Percentiles rank a stretch among this genome's conserved stretches.
Evolutionary conservation across 495 filamentous ascomycete genomes (phyloP).

Genomic region (Penicillium paradoxum): DNA sequence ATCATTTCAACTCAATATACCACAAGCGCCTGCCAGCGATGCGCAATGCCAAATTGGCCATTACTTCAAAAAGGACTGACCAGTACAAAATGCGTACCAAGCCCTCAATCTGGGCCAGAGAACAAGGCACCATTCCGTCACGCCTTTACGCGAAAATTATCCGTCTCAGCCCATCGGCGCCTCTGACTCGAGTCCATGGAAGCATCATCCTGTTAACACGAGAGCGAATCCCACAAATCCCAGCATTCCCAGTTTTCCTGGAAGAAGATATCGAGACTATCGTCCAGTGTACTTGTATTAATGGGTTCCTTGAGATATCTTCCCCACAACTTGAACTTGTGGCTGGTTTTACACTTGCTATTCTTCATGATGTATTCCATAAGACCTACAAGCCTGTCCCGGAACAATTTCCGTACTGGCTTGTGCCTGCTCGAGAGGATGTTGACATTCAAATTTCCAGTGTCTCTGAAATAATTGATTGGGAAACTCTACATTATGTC

Average conservation of each 20-base stretch:
- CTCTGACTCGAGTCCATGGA: conserved; percentile 54
- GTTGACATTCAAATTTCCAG: neutral
- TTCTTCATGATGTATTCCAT: conserved; percentile 86
- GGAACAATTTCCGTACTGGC: conserved; percentile 75
- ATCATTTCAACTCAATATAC: conserved; percentile 66
- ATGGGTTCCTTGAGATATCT: conserved; percentile 36
- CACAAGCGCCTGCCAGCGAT: conserved; percentile 72
- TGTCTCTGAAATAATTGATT: conserved; percentile 53
- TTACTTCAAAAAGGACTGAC: conserved; percentile 68
- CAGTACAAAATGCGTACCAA: conserved; percentile 76
- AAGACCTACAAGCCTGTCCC: conserved; percentile 67
- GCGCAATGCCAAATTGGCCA: conserved; percentile 84
- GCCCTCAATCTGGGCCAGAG: conserved; percentile 67
- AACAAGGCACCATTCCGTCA: conserved; percentile 44
- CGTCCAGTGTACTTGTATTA: conserved; percentile 45
- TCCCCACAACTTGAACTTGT: conserved; percentile 45
- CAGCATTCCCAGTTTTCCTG: conserved; percentile 66
- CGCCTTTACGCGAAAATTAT: conserved; percentile 63
- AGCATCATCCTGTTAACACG: conserved; percentile 73
- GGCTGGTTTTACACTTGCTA: conserved; percentile 62
- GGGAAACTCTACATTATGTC: conserved; percentile 54
- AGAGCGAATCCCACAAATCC: conserved; percentile 56
- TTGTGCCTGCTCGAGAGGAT: conserved; percentile 51
- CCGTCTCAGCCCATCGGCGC: conserved; percentile 50
- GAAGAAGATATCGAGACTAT: conserved; percentile 53